Percentiles rank a stretch among this genome's conserved stretches.
These are phyloP conservation scores for Wickerhamiella vanderwaltii DNA, from an alignment of 805 yeast genomes.

Conservation along the genomic window DNA sequence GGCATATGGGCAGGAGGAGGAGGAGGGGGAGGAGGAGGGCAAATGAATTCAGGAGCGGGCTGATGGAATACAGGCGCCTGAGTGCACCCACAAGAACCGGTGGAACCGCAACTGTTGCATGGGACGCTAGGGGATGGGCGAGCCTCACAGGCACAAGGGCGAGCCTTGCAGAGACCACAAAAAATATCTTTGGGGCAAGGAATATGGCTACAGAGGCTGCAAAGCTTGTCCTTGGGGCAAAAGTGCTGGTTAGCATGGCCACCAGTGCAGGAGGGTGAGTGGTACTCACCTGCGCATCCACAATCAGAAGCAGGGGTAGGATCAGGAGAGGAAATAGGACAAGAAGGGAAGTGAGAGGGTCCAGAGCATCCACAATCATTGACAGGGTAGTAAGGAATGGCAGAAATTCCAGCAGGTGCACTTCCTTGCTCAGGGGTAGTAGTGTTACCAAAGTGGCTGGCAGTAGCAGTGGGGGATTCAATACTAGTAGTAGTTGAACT, in stretches of 20 bases:
- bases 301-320: too few species aligned
- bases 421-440: too few species aligned
- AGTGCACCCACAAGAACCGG: not conserved
- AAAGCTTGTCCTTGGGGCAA: constrained; percentile 3
- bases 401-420: too few species aligned
- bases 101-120: not conserved
- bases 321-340: too few species aligned
- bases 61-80: constrained; percentile 1
- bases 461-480: too few species aligned
- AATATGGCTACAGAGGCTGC: not conserved
- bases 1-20: not conserved
- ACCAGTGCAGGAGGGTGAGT: not conserved
- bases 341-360: too few species aligned
- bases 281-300: too few species aligned
- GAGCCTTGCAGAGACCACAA: constrained; percentile 1
- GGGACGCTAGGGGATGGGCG: not conserved
- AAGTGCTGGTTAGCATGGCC: not conserved
- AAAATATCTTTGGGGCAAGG: constrained; percentile 8
- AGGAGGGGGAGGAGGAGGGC: not conserved
- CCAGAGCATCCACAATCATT: too few species aligned
- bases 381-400: too few species aligned
- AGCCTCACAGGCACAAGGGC: constrained; percentile 6
- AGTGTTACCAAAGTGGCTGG: too few species aligned
- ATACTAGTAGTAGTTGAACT: too few species aligned
- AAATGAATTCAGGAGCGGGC: not conserved